Evolutionary conservation across 2,329 filamentous ascomycete species (phyloP).

Genomic region (Phaeosphaeriaceae sp.): DNA sequence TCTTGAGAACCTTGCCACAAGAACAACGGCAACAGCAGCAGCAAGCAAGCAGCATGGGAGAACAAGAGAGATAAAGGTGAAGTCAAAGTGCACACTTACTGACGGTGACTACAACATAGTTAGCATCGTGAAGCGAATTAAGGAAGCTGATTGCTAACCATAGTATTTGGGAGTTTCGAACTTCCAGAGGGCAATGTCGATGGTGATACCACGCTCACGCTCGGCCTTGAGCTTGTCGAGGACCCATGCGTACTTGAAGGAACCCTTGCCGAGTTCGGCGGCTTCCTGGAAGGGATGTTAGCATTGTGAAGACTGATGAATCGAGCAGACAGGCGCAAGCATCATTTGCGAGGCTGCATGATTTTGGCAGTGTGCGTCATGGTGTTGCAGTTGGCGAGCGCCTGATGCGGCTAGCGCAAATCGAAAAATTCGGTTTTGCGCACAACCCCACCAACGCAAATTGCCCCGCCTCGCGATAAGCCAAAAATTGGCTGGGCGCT

Average conservation of each 20-base stretch:
- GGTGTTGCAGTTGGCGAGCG: conserved; percentile 40
- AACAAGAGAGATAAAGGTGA: neutral
- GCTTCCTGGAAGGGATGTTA: conserved; percentile 75
- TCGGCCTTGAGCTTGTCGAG: conserved; percentile 99
- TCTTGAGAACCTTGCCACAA: neutral
- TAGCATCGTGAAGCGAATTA: too few species aligned
- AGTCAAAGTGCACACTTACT: conserved; percentile 6
- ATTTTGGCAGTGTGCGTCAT: conserved; percentile 38
- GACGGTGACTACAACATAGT: too few species aligned
- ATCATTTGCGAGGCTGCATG: neutral
- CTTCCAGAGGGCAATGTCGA: conserved; percentile 99
- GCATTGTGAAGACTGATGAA: conserved; percentile 25
- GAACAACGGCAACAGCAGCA: neutral
- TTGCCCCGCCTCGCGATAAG: conserved; percentile 48
- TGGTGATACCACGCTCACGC: conserved; percentile 99
- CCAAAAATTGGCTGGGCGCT: conserved; percentile 39
- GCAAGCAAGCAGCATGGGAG: neutral
- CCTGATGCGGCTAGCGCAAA: conserved; percentile 44
- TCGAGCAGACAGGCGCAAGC: neutral
- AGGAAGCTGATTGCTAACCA: conserved; percentile 74
- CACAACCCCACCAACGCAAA: conserved; percentile 50
- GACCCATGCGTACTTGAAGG: conserved; percentile 99
- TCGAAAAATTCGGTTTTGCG: conserved; percentile 40
- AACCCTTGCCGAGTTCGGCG: conserved; percentile 98
- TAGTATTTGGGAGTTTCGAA: conserved; percentile 99